Base-by-base conservation (phyloP, 2,329 filamentous ascomycete species). In the Akanthomyces muscarius region DNA sequence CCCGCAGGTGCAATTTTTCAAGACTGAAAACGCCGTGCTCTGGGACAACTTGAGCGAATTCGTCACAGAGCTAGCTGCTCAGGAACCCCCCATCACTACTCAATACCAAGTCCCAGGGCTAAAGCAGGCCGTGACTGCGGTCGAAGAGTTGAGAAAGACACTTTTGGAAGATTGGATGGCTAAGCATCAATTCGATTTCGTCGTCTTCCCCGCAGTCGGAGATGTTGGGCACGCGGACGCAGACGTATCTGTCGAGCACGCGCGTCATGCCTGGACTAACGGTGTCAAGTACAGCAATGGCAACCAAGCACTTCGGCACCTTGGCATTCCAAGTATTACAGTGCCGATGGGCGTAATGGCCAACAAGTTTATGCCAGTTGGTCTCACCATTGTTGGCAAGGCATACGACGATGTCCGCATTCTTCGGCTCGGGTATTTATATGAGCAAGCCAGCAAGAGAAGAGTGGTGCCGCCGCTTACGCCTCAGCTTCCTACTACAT, bases 281-380 rank as follows among this genome's bases (percentile, higher is more conserved):
- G 82, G 82, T 0, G 77, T 84, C 7, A 78, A 77, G 59, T 85
- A 83, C 65, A 80, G 77, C 4, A 82, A 84, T 63, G 81, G 82
- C 0, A 83, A 84, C 66, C 73, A 81, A 4, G 80, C 78, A 0
- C 72, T 86, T 14, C 72, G 82, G n/a, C 82, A 85, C 63, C 72
- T 84, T 8, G 82, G 83, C 11, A 76, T 85, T 2, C 83, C 83
- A 0, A 82, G 80, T 0, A 74, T 85, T 10, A 81, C 76, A 2
- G 79, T 84, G 4, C 77, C 81, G 0, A 84, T 84, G 81, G 82
- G 82, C 0, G 54, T 77, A 2, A 75, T 83, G 74, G 68, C 69
- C 5, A 73, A 76, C 33, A 80, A 73, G 56, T 66, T 68, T 2
- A 83, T 85, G 78, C 82, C 82, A 1, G 75, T 83, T 2, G 81